Percentiles rank a stretch among this genome's conserved stretches.
These are phyloP conservation scores for Lactarius sp. DNA, from an alignment of 768 basidiomycete genomes.

Conservation along the genomic window DNA sequence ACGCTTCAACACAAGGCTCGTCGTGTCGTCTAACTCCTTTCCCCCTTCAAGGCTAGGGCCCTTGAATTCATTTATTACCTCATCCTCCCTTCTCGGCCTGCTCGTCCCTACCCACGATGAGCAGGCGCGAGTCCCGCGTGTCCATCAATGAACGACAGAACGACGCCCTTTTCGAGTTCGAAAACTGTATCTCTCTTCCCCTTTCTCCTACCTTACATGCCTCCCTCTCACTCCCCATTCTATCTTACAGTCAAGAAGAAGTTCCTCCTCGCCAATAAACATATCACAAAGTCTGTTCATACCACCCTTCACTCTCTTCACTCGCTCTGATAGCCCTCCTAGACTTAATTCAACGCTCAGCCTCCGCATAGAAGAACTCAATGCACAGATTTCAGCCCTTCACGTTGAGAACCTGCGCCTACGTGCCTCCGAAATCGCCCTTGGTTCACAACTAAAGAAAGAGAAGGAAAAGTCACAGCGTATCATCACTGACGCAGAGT, in stretches of 20 bases:
- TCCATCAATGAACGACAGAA: conserved; percentile 65
- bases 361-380: conserved; percentile 78
- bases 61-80: no score
- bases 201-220: conserved; percentile 29
- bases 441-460: conserved; percentile 69
- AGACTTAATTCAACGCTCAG: conserved; percentile 85
- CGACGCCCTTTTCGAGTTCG: conserved; percentile 79
- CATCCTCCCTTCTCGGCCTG: conserved; percentile 17
- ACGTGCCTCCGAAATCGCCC: conserved; percentile 73
- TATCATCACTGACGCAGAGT: conserved; percentile 67
- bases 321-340: conserved; percentile 12
- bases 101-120: conserved; percentile 32
- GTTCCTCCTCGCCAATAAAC: conserved; percentile 85
- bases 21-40: neutral
- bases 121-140: conserved; percentile 37
- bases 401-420: conserved; percentile 80
- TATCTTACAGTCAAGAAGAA: conserved; percentile 78
- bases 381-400: conserved; percentile 75
- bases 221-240: conserved; percentile 30
- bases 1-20: neutral
- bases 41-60: neutral
- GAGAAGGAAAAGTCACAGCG: conserved; percentile 73
- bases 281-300: conserved; percentile 70
- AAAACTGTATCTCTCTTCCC: conserved; percentile 59
- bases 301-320: neutral